Conservation (phyloP, 352 stramenopile genomes). For the Phytophthora melonis region DNA sequence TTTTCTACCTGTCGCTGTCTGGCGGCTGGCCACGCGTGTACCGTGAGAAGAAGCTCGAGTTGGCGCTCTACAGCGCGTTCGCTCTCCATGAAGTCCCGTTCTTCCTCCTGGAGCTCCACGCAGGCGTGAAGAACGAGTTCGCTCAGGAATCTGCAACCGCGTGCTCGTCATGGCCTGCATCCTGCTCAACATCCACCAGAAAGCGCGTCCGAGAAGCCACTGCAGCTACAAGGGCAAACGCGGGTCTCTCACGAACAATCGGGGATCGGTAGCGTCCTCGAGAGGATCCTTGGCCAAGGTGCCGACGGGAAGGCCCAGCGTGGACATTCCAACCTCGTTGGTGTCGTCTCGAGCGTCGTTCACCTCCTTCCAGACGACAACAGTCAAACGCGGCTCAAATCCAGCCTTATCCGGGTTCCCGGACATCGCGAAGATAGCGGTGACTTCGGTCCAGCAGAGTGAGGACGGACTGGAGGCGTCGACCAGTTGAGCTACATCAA, state of each 20-base stretch:
- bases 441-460: background rate
- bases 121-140: conserved; percentile 12
- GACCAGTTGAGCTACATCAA: background rate
- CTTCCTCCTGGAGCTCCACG: background rate
- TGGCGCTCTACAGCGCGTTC: conserved; percentile 5
- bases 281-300: background rate
- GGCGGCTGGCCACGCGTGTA: conserved; percentile 9
- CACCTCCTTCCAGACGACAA: background rate
- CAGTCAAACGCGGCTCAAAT: background rate
- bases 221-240: background rate
- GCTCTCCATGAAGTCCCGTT: conserved; percentile 14
- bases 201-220: background rate
- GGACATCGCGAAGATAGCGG: background rate
- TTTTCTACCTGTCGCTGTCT: conserved; percentile 22
- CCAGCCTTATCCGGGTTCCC: background rate
- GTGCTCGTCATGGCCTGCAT: conserved; percentile 13
- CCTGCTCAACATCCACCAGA: conserved; percentile 7
- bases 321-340: background rate
- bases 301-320: background rate
- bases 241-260: background rate
- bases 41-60: conserved; percentile 11
- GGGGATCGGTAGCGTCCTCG: background rate
- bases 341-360: background rate
- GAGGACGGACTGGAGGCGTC: no score
- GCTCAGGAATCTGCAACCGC: conserved; percentile 11